These are phyloP conservation scores for Drechslerella dactyloides DNA, from an alignment of 2,329 filamentous ascomycete genomes.

Conservation along the genomic window DNA sequence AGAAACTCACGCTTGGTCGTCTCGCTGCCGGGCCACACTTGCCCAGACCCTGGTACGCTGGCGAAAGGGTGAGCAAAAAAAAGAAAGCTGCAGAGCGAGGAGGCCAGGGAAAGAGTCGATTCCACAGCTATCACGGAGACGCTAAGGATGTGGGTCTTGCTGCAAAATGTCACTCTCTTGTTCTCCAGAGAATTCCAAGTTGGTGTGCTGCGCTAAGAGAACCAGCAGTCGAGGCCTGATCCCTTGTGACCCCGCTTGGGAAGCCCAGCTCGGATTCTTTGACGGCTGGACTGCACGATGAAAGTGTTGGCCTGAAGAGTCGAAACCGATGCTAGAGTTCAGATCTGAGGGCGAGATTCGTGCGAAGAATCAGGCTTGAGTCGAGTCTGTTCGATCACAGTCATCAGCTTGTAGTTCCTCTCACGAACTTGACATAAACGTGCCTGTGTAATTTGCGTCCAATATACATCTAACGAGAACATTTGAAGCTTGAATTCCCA, in stretches of 20 bases:
- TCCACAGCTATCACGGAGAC: slow-evolving; percentile 40
- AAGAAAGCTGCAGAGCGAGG: slow-evolving; percentile 34
- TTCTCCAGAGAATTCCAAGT: slow-evolving; percentile 40
- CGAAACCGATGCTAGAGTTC: not conserved
- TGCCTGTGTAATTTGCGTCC: too few species aligned
- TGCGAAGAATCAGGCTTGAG: too few species aligned
- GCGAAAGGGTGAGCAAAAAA: slow-evolving; percentile 24
- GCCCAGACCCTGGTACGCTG: slow-evolving; percentile 52
- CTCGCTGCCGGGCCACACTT: slow-evolving; percentile 51
- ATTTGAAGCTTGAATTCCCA: too few species aligned
- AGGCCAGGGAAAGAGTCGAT: too few species aligned
- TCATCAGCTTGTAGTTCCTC: too few species aligned
- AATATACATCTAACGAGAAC: too few species aligned
- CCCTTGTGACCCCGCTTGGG: slow-evolving; percentile 50
- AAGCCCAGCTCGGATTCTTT: slow-evolving; percentile 24
- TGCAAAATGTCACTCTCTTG: slow-evolving; percentile 49
- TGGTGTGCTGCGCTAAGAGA: slow-evolving; percentile 47
- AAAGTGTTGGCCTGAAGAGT: slow-evolving; percentile 39
- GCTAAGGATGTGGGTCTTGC: slow-evolving; percentile 43
- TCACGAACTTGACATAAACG: too few species aligned
- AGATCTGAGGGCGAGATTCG: slow-evolving; percentile 16
- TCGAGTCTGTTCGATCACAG: too few species aligned
- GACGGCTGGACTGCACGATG: slow-evolving; percentile 39
- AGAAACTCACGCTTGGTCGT: slow-evolving; percentile 50
- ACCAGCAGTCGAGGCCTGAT: slow-evolving; percentile 16